Evolutionary conservation across 2,329 filamentous ascomycete genomes (phyloP).

Genomic region (Pseudogymnoascus sp.): DNA sequence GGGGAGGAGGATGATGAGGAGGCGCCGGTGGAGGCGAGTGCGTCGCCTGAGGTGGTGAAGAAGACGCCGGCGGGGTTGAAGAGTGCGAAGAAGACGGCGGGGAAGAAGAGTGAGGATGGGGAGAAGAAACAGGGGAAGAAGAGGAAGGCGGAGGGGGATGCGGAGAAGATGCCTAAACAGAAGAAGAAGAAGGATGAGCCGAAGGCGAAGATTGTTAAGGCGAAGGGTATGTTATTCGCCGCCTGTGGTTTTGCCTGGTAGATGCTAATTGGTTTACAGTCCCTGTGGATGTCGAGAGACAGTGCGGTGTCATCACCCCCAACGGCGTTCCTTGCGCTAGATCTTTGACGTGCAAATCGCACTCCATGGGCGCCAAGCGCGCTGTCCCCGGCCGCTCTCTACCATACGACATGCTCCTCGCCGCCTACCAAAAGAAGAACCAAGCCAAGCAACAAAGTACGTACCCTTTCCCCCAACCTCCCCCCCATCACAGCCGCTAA

Average conservation of each 20-base stretch:
- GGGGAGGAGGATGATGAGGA: slow-evolving; percentile 34
- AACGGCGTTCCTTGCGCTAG: slow-evolving; percentile 83
- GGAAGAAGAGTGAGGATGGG: slow-evolving; percentile 56
- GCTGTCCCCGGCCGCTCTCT: slow-evolving; percentile 78
- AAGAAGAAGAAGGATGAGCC: slow-evolving; percentile 96
- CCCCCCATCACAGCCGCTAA: slow-evolving; percentile 16
- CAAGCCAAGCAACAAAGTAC: slow-evolving; percentile 94
- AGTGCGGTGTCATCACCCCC: slow-evolving; percentile 79
- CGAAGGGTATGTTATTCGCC: slow-evolving; percentile 53
- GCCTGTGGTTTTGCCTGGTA: neutral
- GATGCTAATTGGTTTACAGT: slow-evolving; percentile 34
- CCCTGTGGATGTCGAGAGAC: slow-evolving; percentile 86
- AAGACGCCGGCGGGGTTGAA: slow-evolving; percentile 23
- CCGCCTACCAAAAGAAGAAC: slow-evolving; percentile 93
- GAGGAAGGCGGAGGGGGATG: slow-evolving; percentile 65
- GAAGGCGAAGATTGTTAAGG: slow-evolving; percentile 74
- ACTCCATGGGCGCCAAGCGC: slow-evolving; percentile 90
- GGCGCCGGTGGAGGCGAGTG: slow-evolving; percentile 32
- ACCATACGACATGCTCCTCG: slow-evolving; percentile 86
- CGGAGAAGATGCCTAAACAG: slow-evolving; percentile 74
- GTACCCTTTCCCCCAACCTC: slow-evolving; percentile 28
- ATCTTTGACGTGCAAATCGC: slow-evolving; percentile 87
- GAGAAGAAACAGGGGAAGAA: slow-evolving; percentile 62
- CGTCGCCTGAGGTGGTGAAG: slow-evolving; percentile 16
- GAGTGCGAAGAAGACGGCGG: slow-evolving; percentile 54